Evolutionary conservation across 306 rosid genomes (phyloP).

Genomic region (Erythrophleum fordii): DNA sequence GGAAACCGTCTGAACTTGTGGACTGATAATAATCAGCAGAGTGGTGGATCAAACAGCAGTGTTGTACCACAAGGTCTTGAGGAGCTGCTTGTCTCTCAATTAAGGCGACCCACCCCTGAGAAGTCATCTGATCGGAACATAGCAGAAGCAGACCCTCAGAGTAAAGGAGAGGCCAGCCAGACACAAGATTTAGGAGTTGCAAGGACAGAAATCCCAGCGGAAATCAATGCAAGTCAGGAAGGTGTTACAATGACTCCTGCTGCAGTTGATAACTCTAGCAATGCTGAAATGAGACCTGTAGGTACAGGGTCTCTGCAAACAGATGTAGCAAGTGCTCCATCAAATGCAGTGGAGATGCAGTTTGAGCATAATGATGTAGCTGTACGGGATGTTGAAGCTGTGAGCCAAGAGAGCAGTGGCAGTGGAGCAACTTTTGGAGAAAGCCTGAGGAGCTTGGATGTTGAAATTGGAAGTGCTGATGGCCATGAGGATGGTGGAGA

Average conservation of each 20-base stretch:
- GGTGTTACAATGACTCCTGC: slow-evolving; percentile 44
- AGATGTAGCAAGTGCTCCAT: slow-evolving; percentile 55
- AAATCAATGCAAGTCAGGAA: slow-evolving; percentile 57
- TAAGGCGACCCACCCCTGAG: slow-evolving; percentile 74
- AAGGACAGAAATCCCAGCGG: slow-evolving; percentile 58
- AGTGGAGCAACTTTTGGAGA: slow-evolving; percentile 98
- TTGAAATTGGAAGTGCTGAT: slow-evolving; percentile 97
- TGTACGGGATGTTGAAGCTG: slow-evolving; percentile 93
- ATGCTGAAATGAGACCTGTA: slow-evolving; percentile 53
- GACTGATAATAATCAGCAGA: slow-evolving; percentile 78
- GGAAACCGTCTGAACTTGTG: slow-evolving; percentile 89
- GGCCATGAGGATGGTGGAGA: slow-evolving; percentile 97
- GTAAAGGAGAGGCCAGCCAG: slow-evolving; percentile 56
- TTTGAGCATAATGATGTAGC: slow-evolving; percentile 79
- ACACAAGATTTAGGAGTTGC: slow-evolving; percentile 55
- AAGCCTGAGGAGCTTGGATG: slow-evolving; percentile 97
- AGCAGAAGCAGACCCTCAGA: slow-evolving; percentile 49
- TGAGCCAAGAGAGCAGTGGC: slow-evolving; percentile 97
- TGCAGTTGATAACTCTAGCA: slow-evolving; percentile 44
- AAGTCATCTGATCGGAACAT: slow-evolving; percentile 60
- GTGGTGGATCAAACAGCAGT: slow-evolving; percentile 71
- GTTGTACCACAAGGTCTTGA: slow-evolving; percentile 86
- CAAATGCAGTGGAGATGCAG: slow-evolving; percentile 82
- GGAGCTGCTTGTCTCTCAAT: slow-evolving; percentile 85
- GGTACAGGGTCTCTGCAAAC: slow-evolving; percentile 58